A percentile compares a stretch with the other conserved stretches of the same genome.
phyloP scores from a whole-genome alignment of 2,329 filamentous ascomycete species.

The Colletotrichum sublineola region DNA sequence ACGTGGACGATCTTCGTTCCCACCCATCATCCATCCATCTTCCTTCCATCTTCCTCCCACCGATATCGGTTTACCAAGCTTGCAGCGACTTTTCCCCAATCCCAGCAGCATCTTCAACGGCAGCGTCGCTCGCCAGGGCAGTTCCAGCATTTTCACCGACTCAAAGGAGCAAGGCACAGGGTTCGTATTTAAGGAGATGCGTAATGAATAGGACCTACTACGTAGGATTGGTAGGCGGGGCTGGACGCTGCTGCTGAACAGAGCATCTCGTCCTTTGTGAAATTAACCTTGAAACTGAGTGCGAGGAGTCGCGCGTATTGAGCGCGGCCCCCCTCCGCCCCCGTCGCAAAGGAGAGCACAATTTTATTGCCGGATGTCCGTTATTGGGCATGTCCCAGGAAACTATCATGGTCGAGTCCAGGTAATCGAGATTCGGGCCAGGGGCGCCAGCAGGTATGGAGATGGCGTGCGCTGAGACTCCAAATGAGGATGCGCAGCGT shows the following conservation, averaged over 20 bases:
- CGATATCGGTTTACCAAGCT: slow-evolving; percentile 4
- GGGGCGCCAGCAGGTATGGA: slow-evolving; percentile 12
- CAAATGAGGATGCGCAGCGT: slow-evolving; percentile 18
- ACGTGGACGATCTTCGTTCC: neutral
- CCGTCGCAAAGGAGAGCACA: neutral
- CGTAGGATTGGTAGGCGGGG: no score
- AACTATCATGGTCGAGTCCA: slow-evolving; percentile 14
- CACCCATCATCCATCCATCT: slow-evolving; percentile 8
- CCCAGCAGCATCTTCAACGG: neutral
- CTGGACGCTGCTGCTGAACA: neutral
- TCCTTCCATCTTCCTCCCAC: neutral
- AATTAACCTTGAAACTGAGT: neutral
- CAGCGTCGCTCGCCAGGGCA: neutral
- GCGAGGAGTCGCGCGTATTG: neutral
- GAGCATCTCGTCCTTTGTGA: neutral
- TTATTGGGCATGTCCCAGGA: slow-evolving; percentile 11
- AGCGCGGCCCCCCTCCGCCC: neutral
- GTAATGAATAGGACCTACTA: neutral
- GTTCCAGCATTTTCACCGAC: neutral
- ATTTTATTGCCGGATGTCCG: slow-evolving; percentile 31
- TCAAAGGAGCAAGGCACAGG: slow-evolving; percentile 1
- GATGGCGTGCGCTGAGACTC: slow-evolving; percentile 10
- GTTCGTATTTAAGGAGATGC: slow-evolving; percentile 5
- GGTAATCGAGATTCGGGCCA: slow-evolving; percentile 22
- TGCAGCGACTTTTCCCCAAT: neutral